phyloP scores from a whole-genome alignment of 192 early-diverging fungal species.

The Coemansia sp. region DNA sequence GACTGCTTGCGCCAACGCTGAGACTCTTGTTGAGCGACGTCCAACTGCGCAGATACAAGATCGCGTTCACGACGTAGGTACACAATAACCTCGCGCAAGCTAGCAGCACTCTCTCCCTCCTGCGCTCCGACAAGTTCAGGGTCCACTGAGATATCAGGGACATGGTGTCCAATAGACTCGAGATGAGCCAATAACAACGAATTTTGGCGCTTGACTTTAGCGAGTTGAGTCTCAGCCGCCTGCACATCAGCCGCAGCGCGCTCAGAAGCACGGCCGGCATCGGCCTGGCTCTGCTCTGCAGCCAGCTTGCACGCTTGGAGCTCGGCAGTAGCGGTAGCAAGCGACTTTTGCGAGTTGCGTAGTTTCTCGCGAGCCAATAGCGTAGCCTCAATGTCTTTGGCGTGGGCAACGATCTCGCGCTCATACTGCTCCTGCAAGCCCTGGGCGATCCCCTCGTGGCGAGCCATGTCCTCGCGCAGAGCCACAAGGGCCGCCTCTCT shows the following conservation, averaged over 20 bases:
- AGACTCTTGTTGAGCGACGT: slow-evolving; percentile 65
- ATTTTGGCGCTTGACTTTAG: slow-evolving; percentile 68
- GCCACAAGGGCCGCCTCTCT: slow-evolving; percentile 33
- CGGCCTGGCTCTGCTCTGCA: slow-evolving; percentile 25
- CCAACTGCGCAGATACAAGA: slow-evolving; percentile 65
- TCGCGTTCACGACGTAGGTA: slow-evolving; percentile 75
- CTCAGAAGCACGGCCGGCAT: slow-evolving; percentile 22
- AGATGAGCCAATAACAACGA: slow-evolving; percentile 71
- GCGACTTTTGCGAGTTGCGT: slow-evolving; percentile 21
- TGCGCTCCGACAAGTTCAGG: slow-evolving; percentile 24
- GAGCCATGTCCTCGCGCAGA: slow-evolving; percentile 53
- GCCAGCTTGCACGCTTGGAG: slow-evolving; percentile 14
- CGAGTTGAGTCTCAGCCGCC: slow-evolving; percentile 54
- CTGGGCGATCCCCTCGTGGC: slow-evolving; percentile 53
- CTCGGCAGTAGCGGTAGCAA: slow-evolving; percentile 22
- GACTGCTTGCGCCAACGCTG: slow-evolving; percentile 64
- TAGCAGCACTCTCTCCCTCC: neutral
- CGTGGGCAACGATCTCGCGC: slow-evolving; percentile 65
- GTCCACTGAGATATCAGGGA: slow-evolving; percentile 33
- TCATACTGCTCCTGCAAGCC: slow-evolving; percentile 68
- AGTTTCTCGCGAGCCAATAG: slow-evolving; percentile 49
- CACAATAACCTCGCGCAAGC: slow-evolving; percentile 61
- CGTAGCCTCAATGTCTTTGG: slow-evolving; percentile 56
- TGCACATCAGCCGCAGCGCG: slow-evolving; percentile 23
- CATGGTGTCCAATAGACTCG: slow-evolving; percentile 58